These are phyloP conservation scores for Candida silvatica DNA, from an alignment of 805 yeast genomes.

Conservation along the genomic window DNA sequence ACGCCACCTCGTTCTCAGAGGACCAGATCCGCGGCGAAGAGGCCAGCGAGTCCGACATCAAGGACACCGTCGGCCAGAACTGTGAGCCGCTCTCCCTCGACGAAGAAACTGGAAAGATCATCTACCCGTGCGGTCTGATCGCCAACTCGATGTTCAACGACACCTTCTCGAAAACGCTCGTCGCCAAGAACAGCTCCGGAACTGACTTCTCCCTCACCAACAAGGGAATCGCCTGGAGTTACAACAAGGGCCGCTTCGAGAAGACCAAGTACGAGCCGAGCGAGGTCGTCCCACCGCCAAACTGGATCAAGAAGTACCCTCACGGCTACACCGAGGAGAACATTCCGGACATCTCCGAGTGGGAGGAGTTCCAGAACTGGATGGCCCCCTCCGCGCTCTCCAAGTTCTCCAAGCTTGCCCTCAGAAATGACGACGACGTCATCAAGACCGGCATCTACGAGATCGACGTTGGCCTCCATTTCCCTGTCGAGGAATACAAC, in stretches of 20 bases:
- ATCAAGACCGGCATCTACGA: conserved; percentile 55
- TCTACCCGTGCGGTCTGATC: conserved; percentile 78
- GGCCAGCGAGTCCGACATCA: conserved; percentile 41
- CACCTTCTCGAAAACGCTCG: conserved; percentile 43
- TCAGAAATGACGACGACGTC: conserved; percentile 50
- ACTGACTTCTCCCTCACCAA: conserved; percentile 37
- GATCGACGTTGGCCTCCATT: conserved; percentile 60
- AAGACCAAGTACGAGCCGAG: conserved; percentile 50
- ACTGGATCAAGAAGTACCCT: conserved; percentile 66
- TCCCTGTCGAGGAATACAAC: conserved; percentile 64
- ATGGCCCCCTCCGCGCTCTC: conserved; percentile 78
- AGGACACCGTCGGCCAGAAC: conserved; percentile 42
- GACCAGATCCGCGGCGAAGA: conserved; percentile 75
- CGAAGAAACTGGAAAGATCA: conserved; percentile 36
- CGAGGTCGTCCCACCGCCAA: conserved; percentile 76
- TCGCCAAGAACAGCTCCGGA: conserved; percentile 32
- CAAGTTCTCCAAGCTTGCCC: conserved; percentile 54
- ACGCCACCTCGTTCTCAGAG: conserved; percentile 78
- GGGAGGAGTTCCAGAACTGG: conserved; percentile 78
- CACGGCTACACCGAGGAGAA: conserved; percentile 65
- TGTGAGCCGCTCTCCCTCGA: conserved; percentile 57
- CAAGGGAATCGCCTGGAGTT: conserved; percentile 62
- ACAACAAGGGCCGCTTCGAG: conserved; percentile 56
- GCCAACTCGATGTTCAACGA: conserved; percentile 79
- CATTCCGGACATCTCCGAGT: conserved; percentile 56